Evolutionary conservation across 2,329 filamentous ascomycete genomes (phyloP), one percentile per base, ranked within the genome.

Genomic region (Exophiala viscosa): DNA sequence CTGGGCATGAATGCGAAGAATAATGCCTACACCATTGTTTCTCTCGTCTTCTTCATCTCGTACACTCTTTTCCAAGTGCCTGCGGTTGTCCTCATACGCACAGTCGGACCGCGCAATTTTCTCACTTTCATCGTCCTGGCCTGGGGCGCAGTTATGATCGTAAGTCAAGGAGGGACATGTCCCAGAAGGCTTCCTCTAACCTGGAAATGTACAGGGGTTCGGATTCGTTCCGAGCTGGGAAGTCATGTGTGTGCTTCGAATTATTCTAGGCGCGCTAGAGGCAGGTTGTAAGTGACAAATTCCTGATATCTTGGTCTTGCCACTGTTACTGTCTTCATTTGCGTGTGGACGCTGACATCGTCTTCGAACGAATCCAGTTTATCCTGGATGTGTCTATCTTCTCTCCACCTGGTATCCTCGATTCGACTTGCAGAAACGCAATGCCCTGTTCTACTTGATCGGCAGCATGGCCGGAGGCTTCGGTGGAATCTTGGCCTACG

Each of bases 1-100:
- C 64, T 74, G 4, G 14, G 15, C 31, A 42, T 64, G 32, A 62
- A 62, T 5, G 57, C 41, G 35, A 11, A 15, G n/a, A 40, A 40
- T 14, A 40, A 32, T 33, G 41, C 28, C 49, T 15, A 73, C 62
- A 76, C 81, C 14, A 79, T 88, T 62, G 76, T 85, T 52, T 84
- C 84, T 2, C 73, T 88, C 33, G 76, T 88, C 62, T 89, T 89
- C 73, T 90, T 88, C 74, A 75, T 87, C 59, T 79, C 84, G 0
- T 90, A 89, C 66, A 78, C 85, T 53, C 45, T 87, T 45, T 86
- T 88, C 58, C 85, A 90, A 64, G 82, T 85, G 0, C 84, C 84
- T 0, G 85, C 85, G 3, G 88, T 85, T 0, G 70, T 88, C 34
- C 67, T 88, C 31, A 76, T 85, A 46, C 82, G 86, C 33, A 82